Percentiles rank a stretch among this genome's conserved stretches.
These are phyloP conservation scores for Ramaria sp. DNA, from an alignment of 768 basidiomycete species.

Conservation along the genomic window DNA sequence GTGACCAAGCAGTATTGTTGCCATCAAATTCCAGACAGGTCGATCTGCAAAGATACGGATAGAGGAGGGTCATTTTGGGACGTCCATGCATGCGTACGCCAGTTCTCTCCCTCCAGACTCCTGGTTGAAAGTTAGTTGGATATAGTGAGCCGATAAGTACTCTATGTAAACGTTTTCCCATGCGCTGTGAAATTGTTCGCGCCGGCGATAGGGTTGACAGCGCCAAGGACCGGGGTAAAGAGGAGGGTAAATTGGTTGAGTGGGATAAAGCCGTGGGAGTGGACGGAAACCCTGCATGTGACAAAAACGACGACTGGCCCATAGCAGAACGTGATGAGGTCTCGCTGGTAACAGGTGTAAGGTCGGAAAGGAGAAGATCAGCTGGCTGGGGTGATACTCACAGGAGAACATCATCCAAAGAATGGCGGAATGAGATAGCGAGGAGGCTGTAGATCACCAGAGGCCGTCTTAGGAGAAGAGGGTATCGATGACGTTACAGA, in stretches of 20 bases:
- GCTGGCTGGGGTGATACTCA: slow-evolving; percentile 41
- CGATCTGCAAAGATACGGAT: too few relatives aligned
- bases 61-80: too few relatives aligned
- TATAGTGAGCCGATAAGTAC: slow-evolving; percentile 23
- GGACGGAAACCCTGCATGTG: slow-evolving; percentile 38
- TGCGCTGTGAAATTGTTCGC: slow-evolving; percentile 53
- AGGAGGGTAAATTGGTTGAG: slow-evolving; percentile 27
- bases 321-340: slow-evolving; percentile 14
- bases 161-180: slow-evolving; percentile 53
- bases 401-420: slow-evolving; percentile 49
- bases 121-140: slow-evolving; percentile 21
- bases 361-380: slow-evolving; percentile 50
- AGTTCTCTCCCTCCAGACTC: too few relatives aligned
- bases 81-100: too few relatives aligned
- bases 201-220: slow-evolving; percentile 21
- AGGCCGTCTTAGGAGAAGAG: slow-evolving; percentile 12
- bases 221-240: slow-evolving; percentile 33
- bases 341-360: slow-evolving; percentile 28
- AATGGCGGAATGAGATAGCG: slow-evolving; percentile 24
- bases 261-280: slow-evolving; percentile 29
- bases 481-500: slow-evolving; percentile 14
- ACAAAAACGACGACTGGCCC: slow-evolving; percentile 39
- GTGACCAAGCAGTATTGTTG: too few relatives aligned
- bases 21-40: too few relatives aligned
- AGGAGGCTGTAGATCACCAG: slow-evolving; percentile 16